Evolutionary conservation across 768 basidiomycete species (phyloP), one percentile per base, ranked within the genome.

Genomic region (Rhodotorula babjevae): DNA sequence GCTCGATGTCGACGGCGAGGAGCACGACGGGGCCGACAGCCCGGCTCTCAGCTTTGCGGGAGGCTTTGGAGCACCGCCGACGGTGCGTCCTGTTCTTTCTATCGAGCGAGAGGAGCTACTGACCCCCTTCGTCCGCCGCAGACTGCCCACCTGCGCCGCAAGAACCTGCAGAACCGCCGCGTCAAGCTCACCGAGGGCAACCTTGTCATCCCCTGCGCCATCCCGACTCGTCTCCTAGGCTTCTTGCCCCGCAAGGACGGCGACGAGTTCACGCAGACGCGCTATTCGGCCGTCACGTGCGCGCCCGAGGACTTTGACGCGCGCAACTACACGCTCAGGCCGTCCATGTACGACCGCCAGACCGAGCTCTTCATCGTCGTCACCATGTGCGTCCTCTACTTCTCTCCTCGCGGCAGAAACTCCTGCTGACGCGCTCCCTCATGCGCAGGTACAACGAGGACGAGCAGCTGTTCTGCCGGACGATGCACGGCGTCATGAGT

Each of bases 301-400:
- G 92, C 93, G 79, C 93, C 94, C 2, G 91, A 97, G 79, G 89
- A 94, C 47, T 96, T 94, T 79, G 88, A 90, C 81, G 86, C 85
- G 79, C 87, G 87, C 60, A 89, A 90, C 19, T 94, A 91, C 81
- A 90, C 88, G 71, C 84, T 97, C 44, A 85, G 93, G 63, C 94
- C 96, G 79, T 89, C 89, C 78, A 86, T 90, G 78, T 86, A 82
- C 72, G 87, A 88, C 44, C 85, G 93, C 65, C 85, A 88, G 67
- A 96, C 93, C 21, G 94, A 97, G 66, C 80, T 97, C 66, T 90
- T 95, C 82, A 90, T 97, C 79, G 91, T 92, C 69, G 90, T 97
- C 77, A 97, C 93, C 33, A 93, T 96, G 92, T 65, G 53, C 19
- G 40, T 56, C 5, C 25, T 47, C 19, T 33, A n/a, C 21, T 31